Conservation (phyloP, 2,329 filamentous ascomycete species). For the Fusarium pseudonygamai region DNA sequence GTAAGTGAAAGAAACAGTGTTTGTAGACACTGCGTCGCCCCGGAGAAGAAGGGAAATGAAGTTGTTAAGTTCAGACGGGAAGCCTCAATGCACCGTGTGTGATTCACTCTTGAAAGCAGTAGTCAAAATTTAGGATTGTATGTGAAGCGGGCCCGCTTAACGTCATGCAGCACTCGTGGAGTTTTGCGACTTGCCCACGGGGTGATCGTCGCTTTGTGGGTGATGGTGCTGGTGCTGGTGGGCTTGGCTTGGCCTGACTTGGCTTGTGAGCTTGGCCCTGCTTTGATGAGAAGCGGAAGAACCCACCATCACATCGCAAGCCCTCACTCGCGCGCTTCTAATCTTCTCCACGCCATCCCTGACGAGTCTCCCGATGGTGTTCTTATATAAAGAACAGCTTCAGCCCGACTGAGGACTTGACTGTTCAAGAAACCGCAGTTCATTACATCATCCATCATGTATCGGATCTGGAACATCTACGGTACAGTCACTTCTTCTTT, state of each 20-base stretch:
- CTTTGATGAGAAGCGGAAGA: no score
- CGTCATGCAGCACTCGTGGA: conserved; percentile 34
- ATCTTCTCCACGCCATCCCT: conserved; percentile 31
- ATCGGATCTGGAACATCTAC: conserved; percentile 51
- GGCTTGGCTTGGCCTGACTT: not conserved
- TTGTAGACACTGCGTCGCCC: not conserved
- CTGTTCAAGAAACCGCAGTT: not conserved
- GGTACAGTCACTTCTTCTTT: conserved; percentile 30
- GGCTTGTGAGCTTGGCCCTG: not conserved
- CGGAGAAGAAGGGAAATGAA: not conserved
- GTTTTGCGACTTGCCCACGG: conserved; percentile 5
- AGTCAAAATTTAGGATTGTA: no score
- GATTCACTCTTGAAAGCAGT: no score
- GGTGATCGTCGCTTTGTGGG: conserved; percentile 31
- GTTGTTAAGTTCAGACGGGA: no score
- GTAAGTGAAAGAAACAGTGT: not conserved
- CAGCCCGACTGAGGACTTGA: not conserved
- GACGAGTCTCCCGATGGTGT: not conserved
- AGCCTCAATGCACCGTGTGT: no score
- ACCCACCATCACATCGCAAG: conserved; percentile 23
- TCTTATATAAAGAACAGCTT: conserved; percentile 32
- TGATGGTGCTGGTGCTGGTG: not conserved
- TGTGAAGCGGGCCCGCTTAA: conserved; percentile 28
- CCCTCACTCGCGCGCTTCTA: conserved; percentile 44
- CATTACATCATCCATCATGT: conserved; percentile 42